Evolutionary conservation across 2,329 filamentous ascomycete species (phyloP).

Genomic region (Thelonectria rubi): DNA sequence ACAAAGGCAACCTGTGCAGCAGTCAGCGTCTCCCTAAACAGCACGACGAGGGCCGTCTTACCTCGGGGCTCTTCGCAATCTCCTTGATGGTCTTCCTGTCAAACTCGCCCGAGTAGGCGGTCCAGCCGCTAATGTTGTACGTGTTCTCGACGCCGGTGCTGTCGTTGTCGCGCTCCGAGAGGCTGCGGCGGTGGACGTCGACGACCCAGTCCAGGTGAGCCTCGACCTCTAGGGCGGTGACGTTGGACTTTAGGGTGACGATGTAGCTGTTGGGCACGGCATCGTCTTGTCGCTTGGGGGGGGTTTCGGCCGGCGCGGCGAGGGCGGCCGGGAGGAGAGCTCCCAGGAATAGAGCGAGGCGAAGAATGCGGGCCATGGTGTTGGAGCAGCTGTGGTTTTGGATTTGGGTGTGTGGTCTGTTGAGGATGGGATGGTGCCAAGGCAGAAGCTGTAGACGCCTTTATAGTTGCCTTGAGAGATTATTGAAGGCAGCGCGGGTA

Average conservation of each 20-base stretch:
- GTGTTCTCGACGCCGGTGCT: conserved; percentile 47
- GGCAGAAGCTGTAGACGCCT: too few relatives aligned
- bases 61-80: conserved; percentile 53
- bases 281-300: background rate
- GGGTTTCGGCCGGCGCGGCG: conserved; percentile 38
- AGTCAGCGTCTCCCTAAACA: conserved; percentile 22
- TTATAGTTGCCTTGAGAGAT: too few relatives aligned
- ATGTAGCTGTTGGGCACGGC: conserved; percentile 57
- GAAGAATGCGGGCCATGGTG: conserved; percentile 45
- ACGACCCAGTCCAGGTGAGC: conserved; percentile 59
- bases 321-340: conserved; percentile 46
- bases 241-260: conserved; percentile 66
- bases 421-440: background rate
- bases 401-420: too few relatives aligned
- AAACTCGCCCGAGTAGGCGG: conserved; percentile 56
- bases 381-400: too few relatives aligned
- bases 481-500: too few relatives aligned
- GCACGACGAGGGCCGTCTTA: conserved; percentile 27
- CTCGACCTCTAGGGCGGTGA: conserved; percentile 53
- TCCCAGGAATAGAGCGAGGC: conserved; percentile 44
- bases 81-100: conserved; percentile 51
- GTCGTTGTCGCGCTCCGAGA: conserved; percentile 55
- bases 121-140: conserved; percentile 43
- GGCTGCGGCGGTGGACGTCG: conserved; percentile 62
- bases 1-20: conserved; percentile 35